Conservation (phyloP, 2,329 filamentous ascomycete genomes). For the Pseudodiploospora longispora region DNA sequence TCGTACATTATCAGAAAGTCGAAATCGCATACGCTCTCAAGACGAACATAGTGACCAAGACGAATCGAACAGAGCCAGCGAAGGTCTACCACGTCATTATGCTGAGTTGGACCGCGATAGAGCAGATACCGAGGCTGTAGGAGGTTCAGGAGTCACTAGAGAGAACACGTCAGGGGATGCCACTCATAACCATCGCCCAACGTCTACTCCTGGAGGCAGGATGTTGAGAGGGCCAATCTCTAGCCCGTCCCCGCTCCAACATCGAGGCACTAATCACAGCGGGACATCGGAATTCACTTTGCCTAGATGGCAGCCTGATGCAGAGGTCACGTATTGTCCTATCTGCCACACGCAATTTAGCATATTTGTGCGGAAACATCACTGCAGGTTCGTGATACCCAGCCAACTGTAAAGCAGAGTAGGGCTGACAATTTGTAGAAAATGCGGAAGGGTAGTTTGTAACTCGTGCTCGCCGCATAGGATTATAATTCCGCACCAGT, state of each 20-base stretch:
- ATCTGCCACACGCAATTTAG: constrained; percentile 76
- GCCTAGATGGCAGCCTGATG: constrained; percentile 83
- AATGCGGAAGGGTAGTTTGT: constrained; percentile 91
- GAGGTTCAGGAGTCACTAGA: too few species aligned
- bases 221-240: not conserved
- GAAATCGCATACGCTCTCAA: too few species aligned
- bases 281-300: constrained; percentile 41
- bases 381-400: constrained; percentile 60
- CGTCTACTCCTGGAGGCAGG: not conserved
- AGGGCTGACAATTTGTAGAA: constrained; percentile 39
- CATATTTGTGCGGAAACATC: constrained; percentile 83
- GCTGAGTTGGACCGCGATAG: too few species aligned
- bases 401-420: not conserved
- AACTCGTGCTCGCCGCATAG: constrained; percentile 83
- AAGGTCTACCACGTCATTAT: too few species aligned
- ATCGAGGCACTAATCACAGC: too few species aligned
- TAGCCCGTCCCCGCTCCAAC: too few species aligned
- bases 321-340: constrained; percentile 72
- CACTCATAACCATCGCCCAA: constrained; percentile 1
- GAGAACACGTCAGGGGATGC: not conserved
- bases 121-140: too few species aligned
- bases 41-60: too few species aligned
- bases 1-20: too few species aligned
- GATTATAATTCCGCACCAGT: constrained; percentile 89
- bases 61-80: too few species aligned